Percentiles rank a stretch among this genome's conserved stretches.
These are phyloP conservation scores for Cladosporium sp. DNA, from an alignment of 2,329 filamentous ascomycete species.

Conservation along the genomic window DNA sequence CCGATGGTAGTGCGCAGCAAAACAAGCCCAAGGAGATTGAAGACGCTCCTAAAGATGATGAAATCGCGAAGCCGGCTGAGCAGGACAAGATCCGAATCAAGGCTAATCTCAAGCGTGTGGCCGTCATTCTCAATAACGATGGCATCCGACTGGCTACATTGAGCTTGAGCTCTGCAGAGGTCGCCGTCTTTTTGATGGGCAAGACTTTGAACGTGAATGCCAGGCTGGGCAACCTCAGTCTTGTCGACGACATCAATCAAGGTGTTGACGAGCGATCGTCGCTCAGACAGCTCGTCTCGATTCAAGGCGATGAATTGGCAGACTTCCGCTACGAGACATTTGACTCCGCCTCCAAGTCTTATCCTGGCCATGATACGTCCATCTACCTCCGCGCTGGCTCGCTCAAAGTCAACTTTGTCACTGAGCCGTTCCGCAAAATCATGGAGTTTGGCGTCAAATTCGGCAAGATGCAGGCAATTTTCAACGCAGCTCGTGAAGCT, in stretches of 20 bases:
- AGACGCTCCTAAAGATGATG: slow-evolving; percentile 28
- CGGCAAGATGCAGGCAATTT: slow-evolving; percentile 98
- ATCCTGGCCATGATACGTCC: slow-evolving; percentile 92
- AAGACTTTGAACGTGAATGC: slow-evolving; percentile 84
- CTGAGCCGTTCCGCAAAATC: slow-evolving; percentile 96
- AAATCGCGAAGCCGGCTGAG: slow-evolving; percentile 36
- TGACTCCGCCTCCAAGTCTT: slow-evolving; percentile 68
- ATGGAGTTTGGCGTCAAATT: slow-evolving; percentile 98
- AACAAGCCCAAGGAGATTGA: slow-evolving; percentile 22
- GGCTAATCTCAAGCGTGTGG: slow-evolving; percentile 87
- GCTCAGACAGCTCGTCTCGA: slow-evolving; percentile 82
- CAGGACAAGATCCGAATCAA: slow-evolving; percentile 86
- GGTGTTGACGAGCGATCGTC: slow-evolving; percentile 78
- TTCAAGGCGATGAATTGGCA: slow-evolving; percentile 90
- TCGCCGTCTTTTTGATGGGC: slow-evolving; percentile 81
- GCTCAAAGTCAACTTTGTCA: slow-evolving; percentile 93
- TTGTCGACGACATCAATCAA: slow-evolving; percentile 91
- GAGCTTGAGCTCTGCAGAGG: slow-evolving; percentile 86
- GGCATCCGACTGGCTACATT: slow-evolving; percentile 90
- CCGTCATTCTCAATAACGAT: slow-evolving; percentile 94
- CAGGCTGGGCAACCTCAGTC: slow-evolving; percentile 77
- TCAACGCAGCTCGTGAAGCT: slow-evolving; percentile 92
- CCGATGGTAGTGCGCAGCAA: slow-evolving; percentile 16
- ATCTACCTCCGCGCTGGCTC: slow-evolving; percentile 88
- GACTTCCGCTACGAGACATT: slow-evolving; percentile 98